These are phyloP conservation scores for Fusarium albosuccineum DNA, from an alignment of 2,329 filamentous ascomycete species.

Conservation along the genomic window DNA sequence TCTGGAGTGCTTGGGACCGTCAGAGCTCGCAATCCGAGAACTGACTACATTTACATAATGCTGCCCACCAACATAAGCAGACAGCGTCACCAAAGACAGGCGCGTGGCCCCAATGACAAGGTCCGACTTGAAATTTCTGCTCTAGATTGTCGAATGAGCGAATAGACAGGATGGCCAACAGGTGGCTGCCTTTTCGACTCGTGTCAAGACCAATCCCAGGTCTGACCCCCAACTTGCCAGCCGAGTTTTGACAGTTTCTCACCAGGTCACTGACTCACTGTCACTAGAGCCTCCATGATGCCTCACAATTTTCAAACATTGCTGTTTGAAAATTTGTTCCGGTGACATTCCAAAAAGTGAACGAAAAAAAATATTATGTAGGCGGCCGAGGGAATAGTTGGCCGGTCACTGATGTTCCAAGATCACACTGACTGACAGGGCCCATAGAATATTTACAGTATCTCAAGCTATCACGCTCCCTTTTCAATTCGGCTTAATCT, in stretches of 20 bases:
- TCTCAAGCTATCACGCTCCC: too few relatives aligned
- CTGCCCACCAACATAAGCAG: slow-evolving; percentile 5
- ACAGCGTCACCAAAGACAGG: not conserved
- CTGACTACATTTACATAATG: slow-evolving; percentile 1
- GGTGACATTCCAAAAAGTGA: too few relatives aligned
- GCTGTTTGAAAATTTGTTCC: not conserved
- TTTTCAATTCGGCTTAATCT: too few relatives aligned
- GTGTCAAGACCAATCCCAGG: slow-evolving; percentile 4
- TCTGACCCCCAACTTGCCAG: slow-evolving; percentile 10
- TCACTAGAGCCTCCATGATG: not conserved
- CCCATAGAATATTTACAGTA: too few relatives aligned
- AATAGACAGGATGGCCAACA: not conserved
- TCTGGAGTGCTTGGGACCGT: not conserved
- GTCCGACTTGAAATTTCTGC: not conserved
- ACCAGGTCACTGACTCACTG: slow-evolving; percentile 3
- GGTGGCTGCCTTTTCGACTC: not conserved
- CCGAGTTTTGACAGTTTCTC: slow-evolving; percentile 8
- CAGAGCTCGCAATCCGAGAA: not conserved
- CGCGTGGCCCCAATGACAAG: not conserved
- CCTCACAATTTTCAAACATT: not conserved
- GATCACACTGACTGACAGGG: too few relatives aligned
- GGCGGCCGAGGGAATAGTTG: too few relatives aligned
- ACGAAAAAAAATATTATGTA: too few relatives aligned
- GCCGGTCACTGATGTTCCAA: too few relatives aligned
- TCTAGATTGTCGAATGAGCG: not conserved